These are phyloP conservation scores for Microcyclosporella mali DNA, from an alignment of 2,329 filamentous ascomycete species.

Conservation along the genomic window DNA sequence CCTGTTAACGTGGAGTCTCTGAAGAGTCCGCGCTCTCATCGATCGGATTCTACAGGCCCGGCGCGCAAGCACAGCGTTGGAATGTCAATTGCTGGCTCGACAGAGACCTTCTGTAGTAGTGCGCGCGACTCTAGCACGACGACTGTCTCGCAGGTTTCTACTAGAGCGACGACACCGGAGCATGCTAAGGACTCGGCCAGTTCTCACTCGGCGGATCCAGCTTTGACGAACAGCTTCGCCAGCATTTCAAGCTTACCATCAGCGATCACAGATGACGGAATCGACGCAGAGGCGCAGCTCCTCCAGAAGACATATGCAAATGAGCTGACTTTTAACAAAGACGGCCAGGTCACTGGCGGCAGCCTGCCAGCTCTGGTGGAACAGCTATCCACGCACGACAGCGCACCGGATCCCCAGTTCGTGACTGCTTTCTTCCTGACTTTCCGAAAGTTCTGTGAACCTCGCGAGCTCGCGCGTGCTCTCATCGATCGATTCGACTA, in stretches of 20 bases:
- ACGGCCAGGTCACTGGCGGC: slow-evolving; percentile 89
- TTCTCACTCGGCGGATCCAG: slow-evolving; percentile 43
- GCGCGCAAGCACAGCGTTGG: slow-evolving; percentile 61
- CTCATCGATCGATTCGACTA: slow-evolving; percentile 93
- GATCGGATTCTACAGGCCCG: slow-evolving; percentile 12
- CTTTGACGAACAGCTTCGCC: slow-evolving; percentile 54
- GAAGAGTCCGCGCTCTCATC: slow-evolving; percentile 10
- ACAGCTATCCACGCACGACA: slow-evolving; percentile 84
- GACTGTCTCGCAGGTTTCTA: slow-evolving; percentile 73
- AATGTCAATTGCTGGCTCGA: slow-evolving; percentile 69
- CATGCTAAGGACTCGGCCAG: slow-evolving; percentile 40
- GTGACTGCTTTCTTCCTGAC: slow-evolving; percentile 94
- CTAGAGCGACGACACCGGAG: slow-evolving; percentile 82
- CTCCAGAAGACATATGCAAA: slow-evolving; percentile 88
- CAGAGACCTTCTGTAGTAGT: slow-evolving; percentile 68
- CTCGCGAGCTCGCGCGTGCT: slow-evolving; percentile 67
- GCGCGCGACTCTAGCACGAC: slow-evolving; percentile 73
- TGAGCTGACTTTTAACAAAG: slow-evolving; percentile 88
- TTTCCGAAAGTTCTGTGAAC: slow-evolving; percentile 86
- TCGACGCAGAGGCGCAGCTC: slow-evolving; percentile 76
- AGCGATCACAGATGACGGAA: slow-evolving; percentile 64
- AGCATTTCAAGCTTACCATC: slow-evolving; percentile 60
- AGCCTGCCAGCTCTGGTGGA: slow-evolving; percentile 89
- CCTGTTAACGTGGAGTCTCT: slow-evolving; percentile 10
- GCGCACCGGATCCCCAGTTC: slow-evolving; percentile 84